Evolutionary conservation across 2,329 filamentous ascomycete species (phyloP), one percentile per base, ranked within the genome.

Genomic region (Xylariaceae sp.): DNA sequence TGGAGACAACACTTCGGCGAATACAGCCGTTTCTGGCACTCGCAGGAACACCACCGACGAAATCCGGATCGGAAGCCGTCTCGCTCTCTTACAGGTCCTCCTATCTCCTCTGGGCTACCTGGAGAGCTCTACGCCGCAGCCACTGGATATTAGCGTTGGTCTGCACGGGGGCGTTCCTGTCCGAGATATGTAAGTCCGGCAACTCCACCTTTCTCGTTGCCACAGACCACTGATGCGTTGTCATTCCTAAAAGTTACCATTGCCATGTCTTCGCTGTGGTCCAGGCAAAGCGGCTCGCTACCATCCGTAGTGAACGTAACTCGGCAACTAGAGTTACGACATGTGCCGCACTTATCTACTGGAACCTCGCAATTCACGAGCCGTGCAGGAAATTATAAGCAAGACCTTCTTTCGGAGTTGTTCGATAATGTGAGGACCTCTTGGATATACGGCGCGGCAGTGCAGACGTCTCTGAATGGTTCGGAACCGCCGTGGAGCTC

Each of bases 181-280:
- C 38, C 4, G 37, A 48, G 21, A 43, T 48, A 19, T 38, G 43
- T 46, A 40, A 43, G 46, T 46, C 33, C 11, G 21, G 21, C 21
- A 7, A 24, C 11, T 14, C 11, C n/a, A 16, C 14, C 4, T 6
- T 36, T 4, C 3, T 5, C 23, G 21, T 26, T 34, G 13, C 9
- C 17, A 34, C 9, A 30, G 15, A 16, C 16, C 17, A 13, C 14
- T 31, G 16, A 38, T 24, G 21, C 21, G 21, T 11, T 24, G 5
- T 12, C 15, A 14, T 18, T n/a, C 7, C n/a, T 16, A 27, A 1
- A 16, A 49, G 46, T 49, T 9, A 49, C 40, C 1, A 39, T 49
- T 21, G 41, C 46, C 13, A 49, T 49, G 46, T 46, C 43, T 13
- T 46, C 38, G 4, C 13, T 44, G 8, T 49, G 43, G 43, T 29